Conservation (phyloP, 768 basidiomycete species). For the Tricholoma flavovirens region DNA sequence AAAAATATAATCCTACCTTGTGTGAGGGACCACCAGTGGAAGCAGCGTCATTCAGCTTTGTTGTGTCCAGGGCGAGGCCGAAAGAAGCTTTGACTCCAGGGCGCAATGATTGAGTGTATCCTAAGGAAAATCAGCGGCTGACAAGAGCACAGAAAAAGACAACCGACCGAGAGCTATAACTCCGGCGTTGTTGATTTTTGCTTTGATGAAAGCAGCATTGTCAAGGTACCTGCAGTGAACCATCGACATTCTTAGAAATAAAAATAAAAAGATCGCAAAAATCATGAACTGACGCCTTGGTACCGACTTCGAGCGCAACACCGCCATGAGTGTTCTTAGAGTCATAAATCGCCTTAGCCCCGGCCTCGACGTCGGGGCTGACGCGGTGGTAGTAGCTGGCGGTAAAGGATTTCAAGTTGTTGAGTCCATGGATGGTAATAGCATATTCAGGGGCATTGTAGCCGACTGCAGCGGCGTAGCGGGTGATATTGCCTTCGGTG, state of each 20-base stretch:
- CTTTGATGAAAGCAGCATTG: constrained; percentile 88
- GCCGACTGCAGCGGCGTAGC: constrained; percentile 88
- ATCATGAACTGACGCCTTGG: constrained; percentile 70
- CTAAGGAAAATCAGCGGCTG: constrained; percentile 27
- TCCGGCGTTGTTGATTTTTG: constrained; percentile 97
- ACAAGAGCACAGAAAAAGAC: background rate
- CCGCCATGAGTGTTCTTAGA: constrained; percentile 82
- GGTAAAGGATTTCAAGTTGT: constrained; percentile 89
- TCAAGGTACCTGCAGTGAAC: constrained; percentile 64
- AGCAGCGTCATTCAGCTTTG: constrained; percentile 73
- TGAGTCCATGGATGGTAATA: constrained; percentile 88
- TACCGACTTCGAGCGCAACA: constrained; percentile 90
- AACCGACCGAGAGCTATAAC: constrained; percentile 73
- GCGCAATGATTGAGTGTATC: constrained; percentile 90
- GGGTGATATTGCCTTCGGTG: constrained; percentile 85
- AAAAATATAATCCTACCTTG: constrained; percentile 44
- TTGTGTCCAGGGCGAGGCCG: constrained; percentile 93
- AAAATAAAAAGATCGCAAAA: too few relatives aligned
- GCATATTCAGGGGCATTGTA: constrained; percentile 97
- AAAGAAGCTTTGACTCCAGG: constrained; percentile 91
- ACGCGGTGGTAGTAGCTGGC: constrained; percentile 99
- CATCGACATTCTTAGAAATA: background rate
- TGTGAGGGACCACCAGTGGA: constrained; percentile 59
- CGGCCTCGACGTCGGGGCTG: constrained; percentile 85
- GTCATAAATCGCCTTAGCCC: constrained; percentile 96